phyloP scores from a whole-genome alignment of 2,329 filamentous ascomycete species.

The Colletotrichum caudatum region DNA sequence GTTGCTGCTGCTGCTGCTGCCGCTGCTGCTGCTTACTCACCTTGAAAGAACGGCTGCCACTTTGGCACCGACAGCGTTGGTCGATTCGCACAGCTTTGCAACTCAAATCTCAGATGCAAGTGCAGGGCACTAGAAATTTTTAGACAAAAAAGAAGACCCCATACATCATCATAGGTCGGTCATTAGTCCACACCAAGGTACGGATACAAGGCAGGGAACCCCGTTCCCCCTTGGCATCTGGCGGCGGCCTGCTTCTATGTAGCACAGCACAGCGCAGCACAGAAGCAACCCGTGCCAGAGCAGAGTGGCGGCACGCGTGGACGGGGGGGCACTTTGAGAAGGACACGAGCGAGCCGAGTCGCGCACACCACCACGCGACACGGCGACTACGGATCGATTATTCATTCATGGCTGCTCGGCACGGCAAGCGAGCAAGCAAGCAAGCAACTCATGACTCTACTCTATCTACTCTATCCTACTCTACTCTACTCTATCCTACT shows the following conservation, averaged over 20 bases:
- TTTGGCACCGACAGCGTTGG: conserved; percentile 14
- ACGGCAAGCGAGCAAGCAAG: no score
- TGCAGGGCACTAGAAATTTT: conserved; percentile 19
- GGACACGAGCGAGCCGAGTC: no score
- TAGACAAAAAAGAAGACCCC: neutral
- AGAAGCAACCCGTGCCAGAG: neutral
- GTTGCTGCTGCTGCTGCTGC: no score
- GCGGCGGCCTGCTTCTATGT: neutral
- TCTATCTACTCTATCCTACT: no score
- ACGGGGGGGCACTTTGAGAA: neutral
- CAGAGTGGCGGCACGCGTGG: neutral
- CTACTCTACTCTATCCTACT: no score
- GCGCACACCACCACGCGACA: neutral
- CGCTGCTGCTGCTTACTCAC: conserved; percentile 18
- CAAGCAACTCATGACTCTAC: neutral
- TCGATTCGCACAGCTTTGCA: conserved; percentile 10
- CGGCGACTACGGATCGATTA: neutral
- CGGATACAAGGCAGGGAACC: neutral
- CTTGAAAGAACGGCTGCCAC: neutral
- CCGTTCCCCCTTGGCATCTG: neutral
- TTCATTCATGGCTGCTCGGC: neutral
- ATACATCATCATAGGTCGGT: conserved; percentile 31
- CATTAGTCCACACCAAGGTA: conserved; percentile 3
- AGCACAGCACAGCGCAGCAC: no score
- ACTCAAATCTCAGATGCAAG: neutral